phyloP scores from a whole-genome alignment of 495 filamentous ascomycete genomes.

The Neurospora sublineolata region DNA sequence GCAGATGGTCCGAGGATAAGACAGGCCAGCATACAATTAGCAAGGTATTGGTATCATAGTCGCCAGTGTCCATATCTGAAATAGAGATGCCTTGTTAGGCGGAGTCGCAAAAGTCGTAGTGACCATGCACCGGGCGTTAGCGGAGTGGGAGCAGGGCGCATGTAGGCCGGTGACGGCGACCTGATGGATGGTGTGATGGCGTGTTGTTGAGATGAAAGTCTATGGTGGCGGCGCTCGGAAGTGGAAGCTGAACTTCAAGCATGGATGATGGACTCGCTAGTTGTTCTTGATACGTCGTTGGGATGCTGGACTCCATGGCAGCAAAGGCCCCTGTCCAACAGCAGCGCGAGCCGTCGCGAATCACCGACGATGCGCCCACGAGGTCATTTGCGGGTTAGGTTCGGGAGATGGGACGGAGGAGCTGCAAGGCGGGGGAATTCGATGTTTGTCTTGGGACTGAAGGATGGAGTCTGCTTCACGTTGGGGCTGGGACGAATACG shows the following conservation, averaged over 20 bases:
- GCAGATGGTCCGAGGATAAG: neutral
- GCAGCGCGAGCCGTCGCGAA: slow-evolving; percentile 3
- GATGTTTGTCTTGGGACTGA: neutral
- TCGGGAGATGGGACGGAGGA: neutral
- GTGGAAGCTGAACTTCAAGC: neutral
- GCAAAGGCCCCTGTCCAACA: slow-evolving; percentile 4
- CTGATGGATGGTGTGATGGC: neutral
- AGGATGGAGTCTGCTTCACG: neutral
- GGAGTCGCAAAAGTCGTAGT: slow-evolving; percentile 5
- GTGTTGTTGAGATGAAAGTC: neutral
- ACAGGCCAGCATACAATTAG: slow-evolving; percentile 31
- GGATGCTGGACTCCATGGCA: slow-evolving; percentile 22
- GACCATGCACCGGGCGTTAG: slow-evolving; percentile 15
- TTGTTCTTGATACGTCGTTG: slow-evolving; percentile 5
- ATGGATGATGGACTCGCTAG: neutral
- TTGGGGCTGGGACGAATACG: neutral
- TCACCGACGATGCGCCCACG: slow-evolving; percentile 6
- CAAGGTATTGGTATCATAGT: slow-evolving; percentile 42
- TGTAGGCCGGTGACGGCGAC: slow-evolving; percentile 4
- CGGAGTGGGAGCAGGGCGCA: slow-evolving; percentile 7
- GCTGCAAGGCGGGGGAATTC: neutral
- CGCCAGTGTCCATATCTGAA: slow-evolving; percentile 42
- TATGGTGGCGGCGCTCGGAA: neutral
- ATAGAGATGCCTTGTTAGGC: slow-evolving; percentile 6
- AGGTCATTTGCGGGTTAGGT: slow-evolving; percentile 7